These are phyloP conservation scores for Physcomitrellopsis africana DNA, from an alignment of 225 moss, liverwort and hornwort genomes.

Conservation along the genomic window DNA sequence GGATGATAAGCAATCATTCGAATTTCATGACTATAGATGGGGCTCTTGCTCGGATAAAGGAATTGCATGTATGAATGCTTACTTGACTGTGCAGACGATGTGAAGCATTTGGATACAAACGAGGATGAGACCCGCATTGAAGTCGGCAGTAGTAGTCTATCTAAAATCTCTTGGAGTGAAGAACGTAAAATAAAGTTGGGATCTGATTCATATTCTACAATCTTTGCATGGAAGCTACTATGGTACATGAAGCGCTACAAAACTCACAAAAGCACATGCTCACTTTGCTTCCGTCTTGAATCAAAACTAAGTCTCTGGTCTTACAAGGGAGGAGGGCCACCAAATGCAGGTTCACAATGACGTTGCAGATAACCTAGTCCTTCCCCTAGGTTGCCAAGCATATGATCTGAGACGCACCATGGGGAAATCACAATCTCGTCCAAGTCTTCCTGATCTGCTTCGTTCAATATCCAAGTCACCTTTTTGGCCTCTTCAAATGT, in stretches of 20 bases:
- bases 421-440: conserved; percentile 88
- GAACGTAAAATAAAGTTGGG: too few species aligned
- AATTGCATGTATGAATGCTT: too few species aligned
- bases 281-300: neutral
- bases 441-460: conserved; percentile 86
- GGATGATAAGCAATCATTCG: too few species aligned
- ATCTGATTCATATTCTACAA: neutral
- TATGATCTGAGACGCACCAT: conserved; percentile 94
- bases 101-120: too few species aligned
- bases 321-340: conserved; percentile 24
- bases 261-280: conserved; percentile 26
- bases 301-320: neutral
- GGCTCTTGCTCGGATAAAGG: too few species aligned
- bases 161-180: too few species aligned
- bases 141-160: too few species aligned
- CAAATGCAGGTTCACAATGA: conserved; percentile 61
- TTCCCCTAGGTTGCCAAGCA: conserved; percentile 85
- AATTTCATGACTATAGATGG: too few species aligned
- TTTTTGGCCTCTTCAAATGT: conserved; percentile 77
- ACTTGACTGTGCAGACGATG: too few species aligned
- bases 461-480: conserved; percentile 71
- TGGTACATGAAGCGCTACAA: conserved; percentile 24
- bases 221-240: conserved; percentile 16
- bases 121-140: too few species aligned
- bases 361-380: conserved; percentile 83